These are phyloP conservation scores for Solanum arcanum DNA, from an alignment of 257 asterid species.

Conservation along the genomic window DNA sequence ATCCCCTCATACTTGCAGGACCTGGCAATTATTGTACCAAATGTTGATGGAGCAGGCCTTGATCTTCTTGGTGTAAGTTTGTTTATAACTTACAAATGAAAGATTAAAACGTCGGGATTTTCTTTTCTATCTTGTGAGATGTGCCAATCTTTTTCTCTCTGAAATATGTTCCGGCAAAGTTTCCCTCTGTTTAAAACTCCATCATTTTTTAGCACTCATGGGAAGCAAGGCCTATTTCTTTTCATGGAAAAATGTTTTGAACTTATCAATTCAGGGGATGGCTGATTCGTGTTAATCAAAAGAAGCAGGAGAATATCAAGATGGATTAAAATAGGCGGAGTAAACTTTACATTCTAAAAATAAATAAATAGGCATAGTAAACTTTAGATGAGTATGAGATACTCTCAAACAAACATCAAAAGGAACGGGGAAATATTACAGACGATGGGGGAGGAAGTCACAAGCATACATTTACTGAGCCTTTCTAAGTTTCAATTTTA, in stretches of 20 bases:
- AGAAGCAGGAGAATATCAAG: not conserved
- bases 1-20: slow-evolving; percentile 38
- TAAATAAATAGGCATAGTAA: not conserved
- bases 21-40: slow-evolving; percentile 62
- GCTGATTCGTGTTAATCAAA: not conserved
- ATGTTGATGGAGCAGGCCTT: slow-evolving; percentile 64
- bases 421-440: not conserved
- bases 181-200: not conserved
- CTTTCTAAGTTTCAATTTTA: not conserved
- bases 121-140: not conserved
- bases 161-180: not conserved
- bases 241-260: not conserved
- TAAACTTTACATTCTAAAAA: not conserved
- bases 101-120: not conserved
- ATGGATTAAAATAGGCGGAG: not conserved
- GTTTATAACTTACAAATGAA: not conserved
- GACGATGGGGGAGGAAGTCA: not conserved
- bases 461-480: not conserved
- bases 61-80: slow-evolving; percentile 82
- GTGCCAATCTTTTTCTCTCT: not conserved
- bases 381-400: not conserved
- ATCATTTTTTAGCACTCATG: not conserved
- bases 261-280: not conserved
- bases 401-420: not conserved
- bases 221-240: not conserved